Evolutionary conservation across 352 stramenopile genomes (phyloP), one percentile per base, ranked within the genome.

Genomic region (Globisporangium spiculum): DNA sequence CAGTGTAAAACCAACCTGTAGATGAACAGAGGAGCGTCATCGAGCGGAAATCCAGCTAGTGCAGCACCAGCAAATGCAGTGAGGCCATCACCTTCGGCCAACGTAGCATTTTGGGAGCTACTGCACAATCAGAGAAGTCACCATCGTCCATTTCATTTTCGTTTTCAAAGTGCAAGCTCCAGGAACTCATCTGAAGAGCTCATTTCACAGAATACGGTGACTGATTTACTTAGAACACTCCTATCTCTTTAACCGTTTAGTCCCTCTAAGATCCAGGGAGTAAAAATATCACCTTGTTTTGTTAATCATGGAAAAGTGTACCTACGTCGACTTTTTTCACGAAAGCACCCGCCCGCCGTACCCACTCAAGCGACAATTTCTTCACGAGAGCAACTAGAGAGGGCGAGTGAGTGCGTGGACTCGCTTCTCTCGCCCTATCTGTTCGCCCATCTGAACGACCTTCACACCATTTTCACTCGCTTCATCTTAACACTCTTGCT

Each of bases 191-290:
- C 4, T 22, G 18, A 22, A 24, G 46, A 54, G 50, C 50, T 56
- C n/a, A 20, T 56, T 56, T 56, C 0, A 56, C 50, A 56, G 16
- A 56, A 56, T 8, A 56, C 50, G 50, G n/a, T 56, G n/a, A 54
- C 12, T 18, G 36, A 18, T 44, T 16, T 44, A 44, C 10, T 16
- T 44, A 12, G 36, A 44, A 44, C 30, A 44, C 12, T 16, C 10
- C 36, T 12, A 44, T 44, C 10, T 14, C 1, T 41, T 41, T 8
- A 44, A 26, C 24, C 20, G 5, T 48, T 18, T n/a, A n/a, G 3
- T 6, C 12, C 38, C 20, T n/a, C 20, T 48, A n/a, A n/a, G 14
- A 48, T 2, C 4, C 12, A n/a, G 12, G 14, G 12, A 6, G 20
- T 26, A 16, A 22, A 54, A 26, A 54, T 18, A 12, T 3, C 48